Percentiles rank a stretch among this genome's conserved stretches.
phyloP scores from a whole-genome alignment of 2,329 filamentous ascomycete species.

The Chaetomium sp. region DNA sequence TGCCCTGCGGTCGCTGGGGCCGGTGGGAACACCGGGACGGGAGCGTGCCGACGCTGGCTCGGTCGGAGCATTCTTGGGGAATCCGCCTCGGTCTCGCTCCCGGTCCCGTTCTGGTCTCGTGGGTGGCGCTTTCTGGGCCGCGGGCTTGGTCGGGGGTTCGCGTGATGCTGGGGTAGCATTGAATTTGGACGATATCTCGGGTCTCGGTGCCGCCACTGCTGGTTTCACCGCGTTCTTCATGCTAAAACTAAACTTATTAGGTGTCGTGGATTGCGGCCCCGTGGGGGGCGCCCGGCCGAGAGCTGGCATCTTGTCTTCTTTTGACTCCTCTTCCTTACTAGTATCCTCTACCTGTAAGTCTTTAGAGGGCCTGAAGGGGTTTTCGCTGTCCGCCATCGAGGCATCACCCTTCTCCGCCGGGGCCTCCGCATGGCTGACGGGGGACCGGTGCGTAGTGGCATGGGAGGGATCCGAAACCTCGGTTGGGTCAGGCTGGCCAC shows the following conservation, averaged over 20 bases:
- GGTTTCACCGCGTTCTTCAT: slow-evolving; percentile 75
- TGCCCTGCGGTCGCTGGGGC: slow-evolving; percentile 32
- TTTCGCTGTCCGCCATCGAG: slow-evolving; percentile 55
- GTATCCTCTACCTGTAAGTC: slow-evolving; percentile 68
- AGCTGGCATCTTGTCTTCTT: slow-evolving; percentile 56
- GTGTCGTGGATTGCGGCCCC: slow-evolving; percentile 54
- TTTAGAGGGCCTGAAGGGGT: slow-evolving; percentile 64
- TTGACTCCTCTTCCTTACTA: slow-evolving; percentile 47
- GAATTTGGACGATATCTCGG: slow-evolving; percentile 67
- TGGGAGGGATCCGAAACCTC: slow-evolving; percentile 40
- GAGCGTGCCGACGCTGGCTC: slow-evolving; percentile 56
- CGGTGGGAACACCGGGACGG: slow-evolving; percentile 26
- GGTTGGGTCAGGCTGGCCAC: slow-evolving; percentile 36
- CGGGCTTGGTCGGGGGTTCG: slow-evolving; percentile 35
- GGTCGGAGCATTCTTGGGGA: slow-evolving; percentile 37
- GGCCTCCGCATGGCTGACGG: slow-evolving; percentile 33
- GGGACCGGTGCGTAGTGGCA: slow-evolving; percentile 38
- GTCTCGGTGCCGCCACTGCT: slow-evolving; percentile 59
- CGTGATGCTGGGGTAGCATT: slow-evolving; percentile 63
- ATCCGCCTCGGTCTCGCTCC: slow-evolving; percentile 28
- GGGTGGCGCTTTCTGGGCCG: slow-evolving; percentile 40
- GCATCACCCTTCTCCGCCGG: slow-evolving; percentile 41
- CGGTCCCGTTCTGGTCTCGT: slow-evolving; percentile 31
- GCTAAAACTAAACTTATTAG: slow-evolving; percentile 85
- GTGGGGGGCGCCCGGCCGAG: slow-evolving; percentile 57